Percentiles rank a stretch among this genome's conserved stretches.
These are phyloP conservation scores for Phytophthora nicotianae DNA, from an alignment of 352 stramenopile genomes.

Conservation along the genomic window DNA sequence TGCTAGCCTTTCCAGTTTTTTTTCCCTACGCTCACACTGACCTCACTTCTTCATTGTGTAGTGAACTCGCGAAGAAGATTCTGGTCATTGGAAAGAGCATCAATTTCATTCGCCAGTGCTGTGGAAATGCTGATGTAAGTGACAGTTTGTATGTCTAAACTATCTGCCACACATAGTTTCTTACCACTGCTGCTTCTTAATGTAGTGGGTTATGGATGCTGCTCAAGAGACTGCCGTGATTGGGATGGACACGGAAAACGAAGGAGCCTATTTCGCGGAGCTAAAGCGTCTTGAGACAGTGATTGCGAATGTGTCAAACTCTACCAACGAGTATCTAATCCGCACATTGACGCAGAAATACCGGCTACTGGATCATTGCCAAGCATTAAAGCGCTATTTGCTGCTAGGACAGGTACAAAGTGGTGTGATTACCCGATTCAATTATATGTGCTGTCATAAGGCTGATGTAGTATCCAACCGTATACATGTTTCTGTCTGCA, in stretches of 20 bases:
- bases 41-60: slow-evolving; percentile 27
- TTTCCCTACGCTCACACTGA: slow-evolving; percentile 1
- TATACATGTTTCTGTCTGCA: slow-evolving; percentile 21
- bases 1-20: slow-evolving; percentile 6
- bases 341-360: slow-evolving; percentile 93
- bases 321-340: slow-evolving; percentile 92
- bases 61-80: slow-evolving; percentile 93
- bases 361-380: slow-evolving; percentile 93
- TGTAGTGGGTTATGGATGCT: slow-evolving; percentile 79
- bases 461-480: neutral
- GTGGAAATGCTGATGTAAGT: slow-evolving; percentile 88
- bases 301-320: slow-evolving; percentile 80
- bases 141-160: neutral
- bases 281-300: slow-evolving; percentile 71
- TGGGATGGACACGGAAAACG: slow-evolving; percentile 59
- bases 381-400: slow-evolving; percentile 97
- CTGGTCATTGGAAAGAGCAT: slow-evolving; percentile 98
- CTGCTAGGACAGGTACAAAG: slow-evolving; percentile 93
- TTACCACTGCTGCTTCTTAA: slow-evolving; percentile 6
- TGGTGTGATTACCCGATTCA: neutral
- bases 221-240: slow-evolving; percentile 45
- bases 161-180: neutral
- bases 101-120: slow-evolving; percentile 98
- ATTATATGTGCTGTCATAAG: neutral
- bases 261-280: slow-evolving; percentile 72